These are phyloP conservation scores for Entomortierella chlamydospora DNA, from an alignment of 192 early-diverging fungal species.

Conservation along the genomic window DNA sequence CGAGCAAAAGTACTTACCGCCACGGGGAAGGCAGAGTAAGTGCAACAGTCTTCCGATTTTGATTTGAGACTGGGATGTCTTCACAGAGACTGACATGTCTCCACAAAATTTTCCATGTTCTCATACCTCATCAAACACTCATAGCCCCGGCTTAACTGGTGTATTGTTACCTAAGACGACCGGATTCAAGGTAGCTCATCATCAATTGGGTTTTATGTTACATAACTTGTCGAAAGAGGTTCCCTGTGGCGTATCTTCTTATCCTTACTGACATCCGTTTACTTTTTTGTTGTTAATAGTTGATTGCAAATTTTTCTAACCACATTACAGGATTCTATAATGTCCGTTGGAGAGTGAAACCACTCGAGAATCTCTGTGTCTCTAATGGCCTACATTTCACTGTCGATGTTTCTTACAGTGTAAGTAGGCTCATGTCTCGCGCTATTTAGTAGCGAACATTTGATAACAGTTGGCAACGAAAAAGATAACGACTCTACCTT, in stretches of 20 bases:
- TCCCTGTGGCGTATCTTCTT: too few relatives aligned
- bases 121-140: too few relatives aligned
- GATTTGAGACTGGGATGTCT: too few relatives aligned
- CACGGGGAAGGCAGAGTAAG: neutral
- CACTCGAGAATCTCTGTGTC: neutral
- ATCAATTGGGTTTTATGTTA: too few relatives aligned
- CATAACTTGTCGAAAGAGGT: too few relatives aligned
- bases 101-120: too few relatives aligned
- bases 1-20: too few relatives aligned
- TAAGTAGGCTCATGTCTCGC: neutral
- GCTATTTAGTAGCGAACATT: neutral
- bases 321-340: constrained; percentile 1
- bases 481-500: neutral
- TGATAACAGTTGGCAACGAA: neutral
- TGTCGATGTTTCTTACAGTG: constrained; percentile 4
- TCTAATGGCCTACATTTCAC: constrained; percentile 8
- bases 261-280: too few relatives aligned
- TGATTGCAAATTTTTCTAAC: neutral
- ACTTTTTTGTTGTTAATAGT: neutral
- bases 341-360: constrained; percentile 16
- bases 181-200: too few relatives aligned
- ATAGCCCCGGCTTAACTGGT: too few relatives aligned
- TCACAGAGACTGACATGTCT: too few relatives aligned
- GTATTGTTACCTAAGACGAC: too few relatives aligned
- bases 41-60: neutral